A percentile compares a stretch with the other conserved stretches of the same genome.
phyloP scores from a whole-genome alignment of 2,329 filamentous ascomycete species.

The Endocalyx cinctus region DNA sequence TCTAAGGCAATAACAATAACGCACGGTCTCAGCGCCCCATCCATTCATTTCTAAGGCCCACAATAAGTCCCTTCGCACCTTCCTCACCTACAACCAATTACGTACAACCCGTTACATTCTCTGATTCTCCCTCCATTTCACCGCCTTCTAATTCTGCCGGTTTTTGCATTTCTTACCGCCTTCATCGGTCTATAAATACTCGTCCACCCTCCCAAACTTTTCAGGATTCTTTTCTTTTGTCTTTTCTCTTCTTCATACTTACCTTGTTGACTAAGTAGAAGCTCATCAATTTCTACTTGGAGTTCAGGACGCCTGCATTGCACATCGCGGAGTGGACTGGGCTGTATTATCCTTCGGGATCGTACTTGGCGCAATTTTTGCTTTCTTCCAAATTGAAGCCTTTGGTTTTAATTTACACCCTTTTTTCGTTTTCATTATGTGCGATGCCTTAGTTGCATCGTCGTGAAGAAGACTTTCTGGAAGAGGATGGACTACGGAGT shows the following conservation, averaged over 20 bases:
- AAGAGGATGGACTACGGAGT: too few species aligned
- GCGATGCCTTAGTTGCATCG: constrained; percentile 31
- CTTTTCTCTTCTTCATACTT: constrained; percentile 47
- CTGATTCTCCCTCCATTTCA: too few species aligned
- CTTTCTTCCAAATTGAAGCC: constrained; percentile 30
- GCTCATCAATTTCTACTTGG: constrained; percentile 39
- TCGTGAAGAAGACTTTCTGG: constrained; percentile 39
- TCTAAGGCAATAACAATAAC: too few species aligned
- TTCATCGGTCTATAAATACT: constrained; percentile 15
- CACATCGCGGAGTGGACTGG: constrained; percentile 46
- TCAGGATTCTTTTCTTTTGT: constrained; percentile 22
- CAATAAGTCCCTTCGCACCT: too few species aligned
- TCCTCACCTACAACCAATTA: too few species aligned
- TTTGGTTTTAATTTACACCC: too few species aligned
- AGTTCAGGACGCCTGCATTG: constrained; percentile 47
- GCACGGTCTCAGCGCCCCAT: too few species aligned
- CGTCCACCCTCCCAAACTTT: constrained; percentile 7
- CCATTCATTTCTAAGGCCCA: too few species aligned
- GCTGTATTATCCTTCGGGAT: constrained; percentile 49
- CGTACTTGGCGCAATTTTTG: constrained; percentile 49
- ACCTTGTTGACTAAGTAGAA: constrained; percentile 39
- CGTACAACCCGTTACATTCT: too few species aligned
- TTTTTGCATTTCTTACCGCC: too few species aligned
- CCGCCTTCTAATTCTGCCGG: too few species aligned
- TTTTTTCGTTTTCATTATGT: constrained; percentile 40